Conservation (phyloP, 176 grass and related monocot genomes). For the Microstegium vimineum region DNA sequence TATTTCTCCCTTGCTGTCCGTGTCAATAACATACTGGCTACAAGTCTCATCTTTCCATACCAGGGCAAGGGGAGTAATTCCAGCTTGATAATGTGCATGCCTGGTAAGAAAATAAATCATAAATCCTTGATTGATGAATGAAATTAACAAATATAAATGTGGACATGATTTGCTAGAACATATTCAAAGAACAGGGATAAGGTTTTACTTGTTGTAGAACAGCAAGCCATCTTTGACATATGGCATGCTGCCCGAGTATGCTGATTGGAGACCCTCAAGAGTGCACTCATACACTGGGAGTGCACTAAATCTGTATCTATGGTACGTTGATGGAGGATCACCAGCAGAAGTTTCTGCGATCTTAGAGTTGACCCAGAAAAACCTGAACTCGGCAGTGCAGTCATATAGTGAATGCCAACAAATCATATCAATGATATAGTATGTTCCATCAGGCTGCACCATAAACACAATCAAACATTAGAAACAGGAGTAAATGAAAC, state of each 20-base stretch:
- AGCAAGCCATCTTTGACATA: slow-evolving; percentile 87
- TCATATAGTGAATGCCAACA: slow-evolving; percentile 94
- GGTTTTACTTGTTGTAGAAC: slow-evolving; percentile 90
- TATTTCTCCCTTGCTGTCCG: slow-evolving; percentile 74
- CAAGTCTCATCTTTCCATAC: slow-evolving; percentile 83
- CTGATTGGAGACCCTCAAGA: slow-evolving; percentile 59
- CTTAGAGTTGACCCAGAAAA: slow-evolving; percentile 94
- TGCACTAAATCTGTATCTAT: slow-evolving; percentile 61
- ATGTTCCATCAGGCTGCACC: slow-evolving; percentile 76
- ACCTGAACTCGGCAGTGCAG: slow-evolving; percentile 92
- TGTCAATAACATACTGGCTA: slow-evolving; percentile 90
- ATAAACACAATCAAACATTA: slow-evolving; percentile 10
- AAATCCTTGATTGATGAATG: neutral
- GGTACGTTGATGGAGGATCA: slow-evolving; percentile 70
- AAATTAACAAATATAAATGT: neutral
- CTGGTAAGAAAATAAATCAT: slow-evolving; percentile 33
- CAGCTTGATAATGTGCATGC: slow-evolving; percentile 88
- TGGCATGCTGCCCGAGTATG: slow-evolving; percentile 61
- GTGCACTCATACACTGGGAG: slow-evolving; percentile 78
- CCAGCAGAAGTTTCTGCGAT: slow-evolving; percentile 77
- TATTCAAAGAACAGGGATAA: slow-evolving; percentile 1
- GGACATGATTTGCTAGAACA: neutral
- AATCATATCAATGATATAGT: slow-evolving; percentile 96
- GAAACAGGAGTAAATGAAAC: neutral
- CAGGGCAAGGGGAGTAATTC: slow-evolving; percentile 79